Base-by-base conservation (phyloP, 1,284 basidiomycete species). In the Albatrellus sp. region DNA sequence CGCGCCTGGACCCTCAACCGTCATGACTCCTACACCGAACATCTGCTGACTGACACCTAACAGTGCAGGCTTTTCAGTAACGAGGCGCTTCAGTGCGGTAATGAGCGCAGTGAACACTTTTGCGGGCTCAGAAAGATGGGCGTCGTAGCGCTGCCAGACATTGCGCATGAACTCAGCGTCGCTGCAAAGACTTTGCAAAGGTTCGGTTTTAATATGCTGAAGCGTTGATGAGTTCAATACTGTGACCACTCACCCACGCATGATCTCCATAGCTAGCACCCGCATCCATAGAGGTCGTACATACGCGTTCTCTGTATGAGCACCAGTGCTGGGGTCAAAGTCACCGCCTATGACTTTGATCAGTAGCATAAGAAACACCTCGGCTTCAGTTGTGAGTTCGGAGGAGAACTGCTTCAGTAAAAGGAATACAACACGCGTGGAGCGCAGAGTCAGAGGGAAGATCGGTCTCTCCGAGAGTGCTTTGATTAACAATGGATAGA, bases 401-500 rank as follows among this genome's bases (percentile, higher is more conserved):
- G 70, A 67, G 2, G 82, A 85, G 63, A 97, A 98, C 45, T 93
- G 88, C 50, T 96, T 93, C 45, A 98, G 72, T 8, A 98, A 74
- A 20, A 97, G 72, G 65, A 93, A 97, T 37, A 97, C 83, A 14
- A 98, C 84, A 6, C 94, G 85, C 30, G 88, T 92, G 47, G 90
- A 85, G 37, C 94, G 85, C 6, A 98, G 73, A 0, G 87, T 88
- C 42, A 93, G 72, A 0, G 92, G 88, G 61, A 98, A 98, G 2
- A 78, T 61, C 0, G 90, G 83, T 38, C 82, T 75, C 43, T 94
- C 87, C 11, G 81, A 85, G n/a, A 91, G 67, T 1, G 84, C 73
- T 56, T 87, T 89, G 50, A 93, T 80, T 5, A 98, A 70, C 12
- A 97, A 70, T 0, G 94, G 93, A 46, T 90, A 94, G 11, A 97